Evolutionary conservation across 75 land plant species (phyloP), one percentile per base, ranked within the genome.

Genomic region (Selaginella tamariscina): DNA sequence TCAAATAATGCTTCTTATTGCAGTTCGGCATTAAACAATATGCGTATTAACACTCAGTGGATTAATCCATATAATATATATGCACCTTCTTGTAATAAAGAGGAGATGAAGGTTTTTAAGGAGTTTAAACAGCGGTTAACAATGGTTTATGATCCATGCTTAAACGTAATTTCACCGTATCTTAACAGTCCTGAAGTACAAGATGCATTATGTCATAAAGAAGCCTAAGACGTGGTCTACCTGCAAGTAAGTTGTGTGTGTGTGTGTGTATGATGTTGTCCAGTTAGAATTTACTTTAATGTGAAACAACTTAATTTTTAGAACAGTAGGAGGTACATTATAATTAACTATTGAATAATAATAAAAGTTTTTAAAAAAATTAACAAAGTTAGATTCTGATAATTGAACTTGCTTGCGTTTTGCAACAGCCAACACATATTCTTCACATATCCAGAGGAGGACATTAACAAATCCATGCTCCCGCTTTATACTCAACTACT

Each of bases 61-160:
- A 90, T 90, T 32, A 85, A 90, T 56, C 77, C 85, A 22, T 90
- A 90, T 70, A 83, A 79, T 73, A 73, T 90, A 54, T 90, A 85
- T 55, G 64, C 83, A 0, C 86, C 80, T 1, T 44, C 79, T 21
- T 90, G 96, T 62, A 77, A 72, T 62, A 21, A 64, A 71, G 28
- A 69, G 71, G 15, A 54, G 20, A 23, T n/a, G n/a, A n/a, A n/a
- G n/a, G n/a, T 15, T 15, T 39, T 39, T 39, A 72, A 77, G 56
- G 71, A 29, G 22, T 68, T 22, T 30, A 30, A 26, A 2, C 49
- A n/a, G n/a, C n/a, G n/a, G 9, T 30, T 31, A 33, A 13, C 30
- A 32, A 66, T 29, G n/a, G 72, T 27, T 27, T 72, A 75, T 18
- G 64, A 73, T 32, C 75, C 75, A 30, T 77, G 79, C 28, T n/a